These are phyloP conservation scores for Neofusicoccum cordaticola DNA, from an alignment of 2,329 filamentous ascomycete species.

Conservation along the genomic window DNA sequence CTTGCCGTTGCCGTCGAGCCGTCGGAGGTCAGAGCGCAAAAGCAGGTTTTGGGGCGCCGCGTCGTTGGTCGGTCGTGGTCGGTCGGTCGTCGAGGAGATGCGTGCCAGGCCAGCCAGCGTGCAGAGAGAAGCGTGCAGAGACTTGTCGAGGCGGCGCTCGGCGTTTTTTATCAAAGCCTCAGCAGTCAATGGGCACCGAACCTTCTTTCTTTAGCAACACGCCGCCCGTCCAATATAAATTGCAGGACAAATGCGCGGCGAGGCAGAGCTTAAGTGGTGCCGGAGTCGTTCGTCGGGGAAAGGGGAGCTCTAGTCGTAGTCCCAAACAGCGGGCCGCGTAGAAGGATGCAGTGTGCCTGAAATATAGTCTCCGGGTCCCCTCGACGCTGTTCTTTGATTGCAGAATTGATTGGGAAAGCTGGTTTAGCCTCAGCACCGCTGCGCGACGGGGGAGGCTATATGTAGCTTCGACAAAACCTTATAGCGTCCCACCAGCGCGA, in stretches of 20 bases:
- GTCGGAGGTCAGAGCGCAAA: background rate
- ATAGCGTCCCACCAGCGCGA: background rate
- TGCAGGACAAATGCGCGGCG: background rate
- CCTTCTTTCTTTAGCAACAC: too few species aligned
- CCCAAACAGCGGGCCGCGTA: background rate
- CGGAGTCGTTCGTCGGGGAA: background rate
- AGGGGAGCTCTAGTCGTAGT: background rate
- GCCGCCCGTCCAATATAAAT: too few species aligned
- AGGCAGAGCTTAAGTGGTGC: background rate
- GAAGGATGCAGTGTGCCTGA: background rate
- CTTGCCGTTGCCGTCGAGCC: background rate
- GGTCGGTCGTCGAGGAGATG: background rate
- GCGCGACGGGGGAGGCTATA: background rate
- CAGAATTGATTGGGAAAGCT: background rate
- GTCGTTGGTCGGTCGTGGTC: too few species aligned
- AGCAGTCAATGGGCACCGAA: too few species aligned
- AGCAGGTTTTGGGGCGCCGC: background rate
- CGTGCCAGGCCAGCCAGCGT: constrained; percentile 7
- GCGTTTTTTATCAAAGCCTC: background rate
- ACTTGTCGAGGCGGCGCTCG: background rate
- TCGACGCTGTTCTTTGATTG: background rate
- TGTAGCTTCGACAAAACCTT: background rate
- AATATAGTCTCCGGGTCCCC: background rate
- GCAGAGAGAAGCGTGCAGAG: background rate
- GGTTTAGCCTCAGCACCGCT: too few species aligned